Evolutionary conservation across 192 early-diverging fungal species (phyloP).

Genomic region (Linnemannia zychae): DNA sequence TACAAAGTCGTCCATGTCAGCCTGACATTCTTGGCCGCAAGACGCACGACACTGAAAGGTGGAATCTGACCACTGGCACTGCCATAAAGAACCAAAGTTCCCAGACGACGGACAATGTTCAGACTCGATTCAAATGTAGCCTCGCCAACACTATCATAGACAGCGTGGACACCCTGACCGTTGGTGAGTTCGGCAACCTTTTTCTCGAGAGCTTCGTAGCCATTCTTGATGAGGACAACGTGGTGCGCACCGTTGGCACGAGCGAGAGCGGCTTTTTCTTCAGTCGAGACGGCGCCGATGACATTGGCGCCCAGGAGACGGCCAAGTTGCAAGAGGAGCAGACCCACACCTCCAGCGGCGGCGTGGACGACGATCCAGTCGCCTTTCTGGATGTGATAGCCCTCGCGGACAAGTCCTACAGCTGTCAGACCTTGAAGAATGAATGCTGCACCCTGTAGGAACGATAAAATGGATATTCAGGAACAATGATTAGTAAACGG

Average conservation of each 20-base stretch:
- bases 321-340: slow-evolving; percentile 81
- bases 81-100: slow-evolving; percentile 85
- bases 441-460: slow-evolving; percentile 12
- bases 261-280: slow-evolving; percentile 77
- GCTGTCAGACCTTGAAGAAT: slow-evolving; percentile 88
- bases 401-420: slow-evolving; percentile 71
- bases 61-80: slow-evolving; percentile 84
- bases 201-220: slow-evolving; percentile 68
- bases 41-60: slow-evolving; percentile 61
- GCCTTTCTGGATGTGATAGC: slow-evolving; percentile 74
- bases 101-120: slow-evolving; percentile 67
- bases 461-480: not conserved
- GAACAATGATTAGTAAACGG: not conserved
- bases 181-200: slow-evolving; percentile 79
- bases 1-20: slow-evolving; percentile 80
- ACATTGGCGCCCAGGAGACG: slow-evolving; percentile 82
- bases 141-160: slow-evolving; percentile 91
- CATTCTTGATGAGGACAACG: slow-evolving; percentile 72
- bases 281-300: slow-evolving; percentile 84
- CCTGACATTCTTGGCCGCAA: slow-evolving; percentile 76
- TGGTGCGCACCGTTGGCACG: slow-evolving; percentile 73
- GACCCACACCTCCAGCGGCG: slow-evolving; percentile 91
- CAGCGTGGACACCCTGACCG: slow-evolving; percentile 80
- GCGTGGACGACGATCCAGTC: slow-evolving; percentile 90
- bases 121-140: slow-evolving; percentile 82